Evolutionary conservation across 495 filamentous ascomycete species (phyloP), one percentile per base, ranked within the genome.

Genomic region (Saxophila tyrrhenica): DNA sequence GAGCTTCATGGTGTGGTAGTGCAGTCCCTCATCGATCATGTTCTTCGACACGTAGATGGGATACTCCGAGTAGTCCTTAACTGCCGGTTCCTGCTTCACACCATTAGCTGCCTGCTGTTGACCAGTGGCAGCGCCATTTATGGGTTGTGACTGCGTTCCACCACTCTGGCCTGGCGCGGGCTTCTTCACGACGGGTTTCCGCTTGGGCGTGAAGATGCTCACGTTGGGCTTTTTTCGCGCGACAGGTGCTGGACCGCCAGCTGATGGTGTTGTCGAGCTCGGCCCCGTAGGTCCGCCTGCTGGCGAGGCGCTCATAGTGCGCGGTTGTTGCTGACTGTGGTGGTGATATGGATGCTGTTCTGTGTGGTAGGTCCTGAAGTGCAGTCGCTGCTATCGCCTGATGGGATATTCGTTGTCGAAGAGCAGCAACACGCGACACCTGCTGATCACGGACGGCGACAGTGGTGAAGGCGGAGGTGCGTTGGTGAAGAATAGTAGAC

Each of bases 1-100:
- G 44, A 98, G 80, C 55, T 83, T 77, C 68, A 91, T 88, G 53
- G 95, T 77, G 64, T 98, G 94, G 61, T 89, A 78, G 48, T 92
- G 84, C 25, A 95, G 65, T 3, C 84, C 87, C 57, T 94, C 83
- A 57, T 86, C 75, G 32, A 97, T 64, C 8, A 81, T 79, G 57
- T 81, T 77, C 66, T 92, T 94, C 9, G 90, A 91, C 8, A 85
- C 85, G 21, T 85, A 76, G 17, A 98, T 67, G 8, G 86, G 85
- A 60, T 79, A 86, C 32, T 90, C 86, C 7, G 69, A 59, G 56
- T 75, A 80, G 7, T 60, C 58, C 0, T 72, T 44, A n/a, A 48
- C 57, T 20, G 50, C 57, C 15, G 9, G n/a, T 54, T 19, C 38
- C n/a, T 25, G 35, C 16, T 48, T 48, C 10, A 29, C 51, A 16